Evolutionary conservation across 2,329 filamentous ascomycete species (phyloP), one percentile per base, ranked within the genome.

Genomic region (Trichophyton simii): DNA sequence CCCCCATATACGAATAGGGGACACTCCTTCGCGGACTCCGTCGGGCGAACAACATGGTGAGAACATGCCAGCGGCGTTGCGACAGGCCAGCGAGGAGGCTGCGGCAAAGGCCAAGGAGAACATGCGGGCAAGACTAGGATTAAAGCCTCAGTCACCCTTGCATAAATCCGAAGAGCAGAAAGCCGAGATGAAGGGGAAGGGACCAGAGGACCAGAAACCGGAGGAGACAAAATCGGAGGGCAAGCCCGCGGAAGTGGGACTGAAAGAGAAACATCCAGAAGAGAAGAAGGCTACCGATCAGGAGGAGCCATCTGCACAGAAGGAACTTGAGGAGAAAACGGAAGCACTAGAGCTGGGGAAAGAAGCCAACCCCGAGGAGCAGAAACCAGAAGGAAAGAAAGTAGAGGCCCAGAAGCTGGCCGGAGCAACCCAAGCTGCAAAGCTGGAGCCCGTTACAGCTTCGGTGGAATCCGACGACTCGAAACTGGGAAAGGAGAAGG

Each of bases 1-100:
- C 4, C 68, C 68, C 22, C 68, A 67, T 44, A 75, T 76, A 57
- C 74, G 75, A 61, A 76, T 76, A 57, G 74, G 75, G 61, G 72
- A 68, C 52, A 74, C 74, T 1, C 72, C 73, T 5, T 68, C 71
- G 3, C 64, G 67, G 15, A 67, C 67, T 1, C 65, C 67, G 3
- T 70, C 72, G 38, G 65, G 64, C 2, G 70, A 72, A 50, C 68
- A 67, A 20, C 71, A 69, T 59, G 73, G 76, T 28, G 68, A 72
- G 5, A 70, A 69, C 2, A 68, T 75, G n/a, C 71, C 74, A 1
- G 63, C 74, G 8, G 72, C 76, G 1, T 65, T 79, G 59, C 71
- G 77, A 57, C 76, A 78, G 66, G 76, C 76, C 1, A 73, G 77
- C 46, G 72, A 73, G 42, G 69, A 75, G 58, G 63, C 64, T 61